Percentiles rank a stretch among this genome's conserved stretches.
Evolutionary conservation across 192 early-diverging fungal genomes (phyloP).

Genomic region (Dimargaris cristalligena): DNA sequence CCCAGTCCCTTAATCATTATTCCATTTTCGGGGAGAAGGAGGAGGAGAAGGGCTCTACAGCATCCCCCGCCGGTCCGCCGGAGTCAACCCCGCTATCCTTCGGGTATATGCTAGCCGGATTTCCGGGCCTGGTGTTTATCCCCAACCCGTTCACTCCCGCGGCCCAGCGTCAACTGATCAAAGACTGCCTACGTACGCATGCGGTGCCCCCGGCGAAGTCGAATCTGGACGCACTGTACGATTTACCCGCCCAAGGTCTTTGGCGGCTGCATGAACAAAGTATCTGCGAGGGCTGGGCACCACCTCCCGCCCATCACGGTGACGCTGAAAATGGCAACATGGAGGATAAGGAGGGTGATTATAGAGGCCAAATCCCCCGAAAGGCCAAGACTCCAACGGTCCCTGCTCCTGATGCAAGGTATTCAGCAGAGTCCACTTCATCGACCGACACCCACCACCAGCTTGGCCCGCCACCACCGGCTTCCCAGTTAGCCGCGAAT

Average conservation of each 20-base stretch:
- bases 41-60: too few species aligned
- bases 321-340: too few species aligned
- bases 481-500: not conserved
- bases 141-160: slow-evolving; percentile 53
- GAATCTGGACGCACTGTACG: slow-evolving; percentile 81
- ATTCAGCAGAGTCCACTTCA: not conserved
- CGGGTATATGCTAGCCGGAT: slow-evolving; percentile 17
- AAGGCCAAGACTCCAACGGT: not conserved
- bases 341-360: not conserved
- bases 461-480: not conserved
- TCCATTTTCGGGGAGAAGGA: not conserved
- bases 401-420: not conserved
- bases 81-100: not conserved
- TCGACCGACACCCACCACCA: not conserved
- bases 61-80: not conserved
- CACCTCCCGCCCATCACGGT: not conserved
- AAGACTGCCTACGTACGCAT: slow-evolving; percentile 59
- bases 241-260: slow-evolving; percentile 37
- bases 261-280: slow-evolving; percentile 36
- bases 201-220: slow-evolving; percentile 61
- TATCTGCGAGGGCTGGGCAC: not conserved
- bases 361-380: not conserved
- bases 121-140: slow-evolving; percentile 62
- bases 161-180: slow-evolving; percentile 51
- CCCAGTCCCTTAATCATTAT: too few species aligned